Percentiles rank a stretch among this genome's conserved stretches.
Evolutionary conservation across 768 basidiomycete genomes (phyloP).

Genomic region (Psilocybe cubensis): DNA sequence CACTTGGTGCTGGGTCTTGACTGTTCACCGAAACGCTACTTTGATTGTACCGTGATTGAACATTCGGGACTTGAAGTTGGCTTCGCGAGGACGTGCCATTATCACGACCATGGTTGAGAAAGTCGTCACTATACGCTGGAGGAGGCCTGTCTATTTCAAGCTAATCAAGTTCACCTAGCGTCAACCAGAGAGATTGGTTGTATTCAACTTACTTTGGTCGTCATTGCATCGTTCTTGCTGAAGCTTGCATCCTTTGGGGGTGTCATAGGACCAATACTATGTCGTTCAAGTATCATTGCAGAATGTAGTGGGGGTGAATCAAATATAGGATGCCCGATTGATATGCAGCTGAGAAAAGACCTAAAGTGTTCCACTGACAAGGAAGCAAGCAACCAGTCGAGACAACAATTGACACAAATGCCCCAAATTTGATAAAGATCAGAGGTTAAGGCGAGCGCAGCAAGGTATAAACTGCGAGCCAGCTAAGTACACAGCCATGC

Average conservation of each 20-base stretch:
- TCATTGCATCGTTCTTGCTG: neutral
- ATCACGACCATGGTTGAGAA: neutral
- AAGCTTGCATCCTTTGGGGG: neutral
- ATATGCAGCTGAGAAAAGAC: neutral
- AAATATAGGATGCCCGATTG: neutral
- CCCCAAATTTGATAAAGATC: neutral
- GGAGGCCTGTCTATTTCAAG: slow-evolving; percentile 24
- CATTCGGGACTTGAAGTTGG: neutral
- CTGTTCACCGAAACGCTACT: neutral
- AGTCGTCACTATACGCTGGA: slow-evolving; percentile 25
- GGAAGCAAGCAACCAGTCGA: neutral
- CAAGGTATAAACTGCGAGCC: neutral
- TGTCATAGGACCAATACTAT: neutral
- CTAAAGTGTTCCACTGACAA: neutral
- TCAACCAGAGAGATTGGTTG: neutral
- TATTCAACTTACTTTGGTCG: neutral
- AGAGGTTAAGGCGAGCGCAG: neutral
- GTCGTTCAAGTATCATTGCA: neutral
- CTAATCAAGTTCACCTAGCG: neutral
- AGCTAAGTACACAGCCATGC: neutral
- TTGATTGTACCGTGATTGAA: neutral
- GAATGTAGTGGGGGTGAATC: neutral
- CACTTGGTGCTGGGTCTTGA: slow-evolving; percentile 20
- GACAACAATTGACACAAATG: no score
- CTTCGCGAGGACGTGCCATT: neutral